phyloP scores from a whole-genome alignment of 495 filamentous ascomycete species.

The Usnea hakonensis region DNA sequence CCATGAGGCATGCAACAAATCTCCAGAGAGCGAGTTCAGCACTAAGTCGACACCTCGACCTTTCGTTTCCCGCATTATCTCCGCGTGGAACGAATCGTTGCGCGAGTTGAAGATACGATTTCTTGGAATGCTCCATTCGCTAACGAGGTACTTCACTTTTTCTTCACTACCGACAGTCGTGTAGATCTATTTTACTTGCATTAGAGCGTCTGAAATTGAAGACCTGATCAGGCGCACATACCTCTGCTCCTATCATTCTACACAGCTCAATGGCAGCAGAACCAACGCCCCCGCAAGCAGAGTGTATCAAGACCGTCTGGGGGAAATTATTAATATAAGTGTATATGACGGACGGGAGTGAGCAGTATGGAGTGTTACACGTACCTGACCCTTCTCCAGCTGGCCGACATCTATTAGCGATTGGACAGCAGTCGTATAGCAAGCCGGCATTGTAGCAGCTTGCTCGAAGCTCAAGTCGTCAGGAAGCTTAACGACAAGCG shows the following conservation, averaged over 20 bases:
- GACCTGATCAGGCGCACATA: too few relatives aligned
- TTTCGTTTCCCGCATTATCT: conserved; percentile 39
- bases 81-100: conserved; percentile 35
- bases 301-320: conserved; percentile 35
- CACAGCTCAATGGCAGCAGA: conserved; percentile 15
- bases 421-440: conserved; percentile 29
- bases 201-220: too few relatives aligned
- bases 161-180: conserved; percentile 36
- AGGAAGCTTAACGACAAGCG: neutral
- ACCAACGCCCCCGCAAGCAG: conserved; percentile 31
- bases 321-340: conserved; percentile 1
- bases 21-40: conserved; percentile 47
- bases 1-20: conserved; percentile 42
- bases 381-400: neutral
- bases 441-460: conserved; percentile 26
- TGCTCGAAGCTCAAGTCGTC: conserved; percentile 26
- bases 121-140: conserved; percentile 28
- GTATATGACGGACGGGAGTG: too few relatives aligned
- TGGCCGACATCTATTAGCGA: conserved; percentile 22
- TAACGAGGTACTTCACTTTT: conserved; percentile 33
- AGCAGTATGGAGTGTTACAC: too few relatives aligned
- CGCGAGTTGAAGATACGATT: conserved; percentile 45
- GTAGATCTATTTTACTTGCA: too few relatives aligned
- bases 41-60: conserved; percentile 47
- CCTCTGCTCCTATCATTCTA: conserved; percentile 23